These are phyloP conservation scores for Pneumocystis sp. DNA, from an alignment of 1,139 yeast species.

Conservation along the genomic window DNA sequence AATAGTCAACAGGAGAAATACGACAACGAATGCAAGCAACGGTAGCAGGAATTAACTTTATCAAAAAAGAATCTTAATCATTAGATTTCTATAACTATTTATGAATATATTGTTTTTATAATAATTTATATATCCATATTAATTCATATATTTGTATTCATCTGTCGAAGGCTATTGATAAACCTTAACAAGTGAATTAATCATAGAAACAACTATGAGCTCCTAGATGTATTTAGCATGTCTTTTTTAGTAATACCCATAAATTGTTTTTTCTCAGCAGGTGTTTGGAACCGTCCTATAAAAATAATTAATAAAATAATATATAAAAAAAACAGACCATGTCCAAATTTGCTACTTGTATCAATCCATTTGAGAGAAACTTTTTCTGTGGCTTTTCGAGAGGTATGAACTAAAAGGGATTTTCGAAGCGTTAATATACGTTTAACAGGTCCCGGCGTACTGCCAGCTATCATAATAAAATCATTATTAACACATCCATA, in stretches of 20 bases:
- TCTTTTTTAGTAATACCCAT: constrained; percentile 99
- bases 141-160: not conserved
- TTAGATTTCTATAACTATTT: not conserved
- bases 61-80: not conserved
- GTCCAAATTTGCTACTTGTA: constrained; percentile 99
- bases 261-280: constrained; percentile 99
- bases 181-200: not conserved
- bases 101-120: not conserved
- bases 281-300: constrained; percentile 95
- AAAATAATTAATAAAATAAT: not conserved
- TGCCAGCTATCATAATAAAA: constrained; percentile 94
- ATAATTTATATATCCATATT: too few species aligned
- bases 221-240: constrained; percentile 5
- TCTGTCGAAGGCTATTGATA: not conserved
- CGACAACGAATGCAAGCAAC: not conserved
- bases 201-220: not conserved
- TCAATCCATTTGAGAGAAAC: constrained; percentile 98
- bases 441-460: constrained; percentile 99
- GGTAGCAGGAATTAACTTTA: not conserved
- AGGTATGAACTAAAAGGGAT: constrained; percentile 93
- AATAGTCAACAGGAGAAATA: not conserved
- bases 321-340: constrained; percentile 31
- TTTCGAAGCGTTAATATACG: constrained; percentile 98
- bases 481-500: constrained; percentile 98
- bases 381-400: constrained; percentile 94